These are phyloP conservation scores for Ustilago cynodontis DNA, from an alignment of 1,284 basidiomycete genomes.

Conservation along the genomic window DNA sequence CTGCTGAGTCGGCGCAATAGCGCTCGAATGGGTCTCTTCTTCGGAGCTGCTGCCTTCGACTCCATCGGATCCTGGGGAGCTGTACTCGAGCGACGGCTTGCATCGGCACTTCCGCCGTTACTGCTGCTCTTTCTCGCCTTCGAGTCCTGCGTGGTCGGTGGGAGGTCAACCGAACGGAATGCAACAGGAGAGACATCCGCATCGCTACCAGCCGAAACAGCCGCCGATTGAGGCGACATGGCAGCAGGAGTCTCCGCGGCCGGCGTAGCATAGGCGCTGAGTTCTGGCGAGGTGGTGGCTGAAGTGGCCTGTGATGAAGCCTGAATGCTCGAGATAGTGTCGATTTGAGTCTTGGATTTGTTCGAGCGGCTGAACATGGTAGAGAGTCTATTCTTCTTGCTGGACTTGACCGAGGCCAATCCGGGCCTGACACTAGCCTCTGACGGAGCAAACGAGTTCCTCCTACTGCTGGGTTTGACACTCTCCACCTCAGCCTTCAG, in stretches of 20 bases:
- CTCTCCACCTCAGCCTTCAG: conserved; percentile 11
- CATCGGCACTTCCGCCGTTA: conserved; percentile 9
- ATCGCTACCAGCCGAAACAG: conserved; percentile 34
- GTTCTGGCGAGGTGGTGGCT: conserved; percentile 3
- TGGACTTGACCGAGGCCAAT: conserved; percentile 14
- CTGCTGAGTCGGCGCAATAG: conserved; percentile 52
- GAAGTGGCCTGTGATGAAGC: conserved; percentile 6
- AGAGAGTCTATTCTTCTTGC: conserved; percentile 25
- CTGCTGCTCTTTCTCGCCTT: conserved; percentile 9
- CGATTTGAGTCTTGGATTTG: conserved; percentile 25
- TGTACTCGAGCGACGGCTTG: conserved; percentile 33
- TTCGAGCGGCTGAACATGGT: conserved; percentile 26
- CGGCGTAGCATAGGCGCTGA: conserved; percentile 30
- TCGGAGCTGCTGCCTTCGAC: conserved; percentile 2
- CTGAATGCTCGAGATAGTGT: conserved; percentile 4
- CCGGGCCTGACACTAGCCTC: conserved; percentile 11
- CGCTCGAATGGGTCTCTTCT: conserved; percentile 28
- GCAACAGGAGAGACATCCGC: conserved; percentile 39
- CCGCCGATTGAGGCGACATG: conserved; percentile 38
- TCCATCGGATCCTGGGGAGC: conserved; percentile 13
- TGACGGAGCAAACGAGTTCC: conserved; percentile 27
- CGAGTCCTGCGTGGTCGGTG: conserved; percentile 16
- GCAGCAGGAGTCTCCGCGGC: conserved; percentile 16
- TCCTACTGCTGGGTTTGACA: conserved; percentile 8
- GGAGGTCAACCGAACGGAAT: conserved; percentile 32